These are phyloP conservation scores for Trypanosoma theileri DNA, from an alignment of 208 protist genomes.

Conservation along the genomic window DNA sequence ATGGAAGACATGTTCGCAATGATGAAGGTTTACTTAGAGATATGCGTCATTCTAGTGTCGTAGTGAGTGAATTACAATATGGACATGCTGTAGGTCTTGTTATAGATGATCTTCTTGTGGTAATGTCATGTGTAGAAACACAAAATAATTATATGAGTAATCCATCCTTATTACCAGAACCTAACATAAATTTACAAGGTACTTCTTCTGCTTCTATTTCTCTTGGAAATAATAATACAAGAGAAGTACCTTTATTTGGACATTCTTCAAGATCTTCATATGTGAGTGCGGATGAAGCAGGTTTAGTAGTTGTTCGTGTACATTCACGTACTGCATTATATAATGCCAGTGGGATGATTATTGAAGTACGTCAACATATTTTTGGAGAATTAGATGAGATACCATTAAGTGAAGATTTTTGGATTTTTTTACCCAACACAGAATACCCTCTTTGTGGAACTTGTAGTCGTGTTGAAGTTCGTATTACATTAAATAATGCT, in stretches of 20 bases:
- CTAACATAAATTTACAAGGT: background rate
- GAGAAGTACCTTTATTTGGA: background rate
- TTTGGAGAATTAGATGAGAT: slow-evolving; percentile 20
- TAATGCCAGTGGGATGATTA: slow-evolving; percentile 48
- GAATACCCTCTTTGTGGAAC: slow-evolving; percentile 27
- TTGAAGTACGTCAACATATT: slow-evolving; percentile 37
- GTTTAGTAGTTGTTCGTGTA: slow-evolving; percentile 48
- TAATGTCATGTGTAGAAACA: slow-evolving; percentile 40
- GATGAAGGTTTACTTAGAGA: slow-evolving; percentile 26
- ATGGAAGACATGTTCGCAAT: slow-evolving; percentile 28
- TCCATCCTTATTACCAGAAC: background rate
- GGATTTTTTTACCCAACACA: slow-evolving; percentile 24
- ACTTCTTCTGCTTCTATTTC: too few relatives aligned
- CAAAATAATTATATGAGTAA: background rate
- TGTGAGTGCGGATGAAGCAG: slow-evolving; percentile 19
- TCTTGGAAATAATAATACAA: background rate
- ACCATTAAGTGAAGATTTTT: slow-evolving; percentile 11
- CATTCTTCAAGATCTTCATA: slow-evolving; percentile 20
- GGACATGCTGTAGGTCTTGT: slow-evolving; percentile 39
- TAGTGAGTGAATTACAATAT: slow-evolving; percentile 52
- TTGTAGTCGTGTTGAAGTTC: slow-evolving; percentile 28
- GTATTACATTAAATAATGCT: slow-evolving; percentile 10
- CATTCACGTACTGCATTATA: slow-evolving; percentile 49
- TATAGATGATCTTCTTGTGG: slow-evolving; percentile 30
- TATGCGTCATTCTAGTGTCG: slow-evolving; percentile 24